Percentiles rank a stretch among this genome's conserved stretches.
These are phyloP conservation scores for Emergomyces orientalis DNA, from an alignment of 2,329 filamentous ascomycete genomes.

Conservation along the genomic window DNA sequence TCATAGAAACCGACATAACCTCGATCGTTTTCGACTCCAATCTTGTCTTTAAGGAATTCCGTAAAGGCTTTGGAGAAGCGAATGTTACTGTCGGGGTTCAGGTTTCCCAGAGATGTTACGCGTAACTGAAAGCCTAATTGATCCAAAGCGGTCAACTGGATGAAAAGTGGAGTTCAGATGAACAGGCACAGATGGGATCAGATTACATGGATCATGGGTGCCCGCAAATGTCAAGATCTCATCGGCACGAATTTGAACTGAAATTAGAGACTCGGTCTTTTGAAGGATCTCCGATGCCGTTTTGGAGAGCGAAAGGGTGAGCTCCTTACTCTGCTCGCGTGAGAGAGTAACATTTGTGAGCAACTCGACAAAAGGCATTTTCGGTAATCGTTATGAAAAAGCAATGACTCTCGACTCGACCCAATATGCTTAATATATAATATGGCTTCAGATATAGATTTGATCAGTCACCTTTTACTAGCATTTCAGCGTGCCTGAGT, in stretches of 20 bases:
- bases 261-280: neutral
- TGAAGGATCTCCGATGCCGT: neutral
- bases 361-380: neutral
- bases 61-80: neutral
- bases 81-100: neutral
- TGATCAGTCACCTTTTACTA: neutral
- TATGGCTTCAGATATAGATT: neutral
- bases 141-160: neutral
- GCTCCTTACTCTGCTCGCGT: constrained; percentile 1
- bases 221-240: constrained; percentile 2
- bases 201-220: constrained; percentile 1
- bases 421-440: neutral
- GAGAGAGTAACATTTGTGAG: neutral
- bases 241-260: neutral
- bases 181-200: neutral
- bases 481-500: no score
- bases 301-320: neutral
- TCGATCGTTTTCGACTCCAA: neutral
- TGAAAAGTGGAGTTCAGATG: neutral
- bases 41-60: neutral
- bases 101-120: constrained; percentile 1
- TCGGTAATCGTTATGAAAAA: neutral
- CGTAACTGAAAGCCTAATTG: neutral
- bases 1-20: neutral
- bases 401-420: neutral